Conservation (phyloP, 148 eudicot species). For the Drosera capensis region DNA sequence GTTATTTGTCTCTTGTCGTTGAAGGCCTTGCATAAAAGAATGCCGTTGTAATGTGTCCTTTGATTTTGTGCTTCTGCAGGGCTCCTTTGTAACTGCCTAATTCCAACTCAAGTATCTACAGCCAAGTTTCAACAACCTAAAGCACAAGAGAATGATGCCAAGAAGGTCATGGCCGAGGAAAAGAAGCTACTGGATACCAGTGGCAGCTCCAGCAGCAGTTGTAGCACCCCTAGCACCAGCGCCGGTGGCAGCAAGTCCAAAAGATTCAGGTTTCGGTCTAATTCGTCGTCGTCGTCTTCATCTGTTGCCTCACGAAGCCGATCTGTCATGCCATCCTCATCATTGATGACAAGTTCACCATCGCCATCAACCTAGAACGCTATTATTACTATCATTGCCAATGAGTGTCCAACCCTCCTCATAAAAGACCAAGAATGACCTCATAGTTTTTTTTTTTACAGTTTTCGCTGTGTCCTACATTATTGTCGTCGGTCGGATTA, state of each 20-base stretch:
- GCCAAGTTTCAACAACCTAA: conserved; percentile 12
- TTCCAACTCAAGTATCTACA: conserved; percentile 29
- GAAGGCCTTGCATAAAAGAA: not conserved
- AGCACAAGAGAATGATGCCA: not conserved
- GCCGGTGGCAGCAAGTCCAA: conserved; percentile 8
- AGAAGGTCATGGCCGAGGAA: conserved; percentile 1
- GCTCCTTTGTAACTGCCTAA: conserved; percentile 38
- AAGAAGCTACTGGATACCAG: conserved; percentile 4
- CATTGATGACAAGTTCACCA: conserved; percentile 16
- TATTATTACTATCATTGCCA: too few species aligned
- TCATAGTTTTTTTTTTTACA: too few species aligned
- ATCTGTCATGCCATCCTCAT: conserved; percentile 17
- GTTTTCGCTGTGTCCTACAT: too few species aligned
- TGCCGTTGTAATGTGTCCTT: not conserved
- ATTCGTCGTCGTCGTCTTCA: conserved; percentile 14
- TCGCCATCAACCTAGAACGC: conserved; percentile 3
- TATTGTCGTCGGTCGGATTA: too few species aligned
- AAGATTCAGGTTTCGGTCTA: conserved; percentile 11
- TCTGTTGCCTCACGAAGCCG: conserved; percentile 6
- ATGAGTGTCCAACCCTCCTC: too few species aligned
- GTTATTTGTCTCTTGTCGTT: not conserved
- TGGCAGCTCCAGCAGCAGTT: not conserved
- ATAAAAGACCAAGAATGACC: too few species aligned
- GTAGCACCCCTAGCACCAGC: not conserved
- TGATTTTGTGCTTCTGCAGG: conserved; percentile 14